Evolutionary conservation across 768 basidiomycete species (phyloP), one percentile per base, ranked within the genome.

Genomic region (Cytidiella melzeri): DNA sequence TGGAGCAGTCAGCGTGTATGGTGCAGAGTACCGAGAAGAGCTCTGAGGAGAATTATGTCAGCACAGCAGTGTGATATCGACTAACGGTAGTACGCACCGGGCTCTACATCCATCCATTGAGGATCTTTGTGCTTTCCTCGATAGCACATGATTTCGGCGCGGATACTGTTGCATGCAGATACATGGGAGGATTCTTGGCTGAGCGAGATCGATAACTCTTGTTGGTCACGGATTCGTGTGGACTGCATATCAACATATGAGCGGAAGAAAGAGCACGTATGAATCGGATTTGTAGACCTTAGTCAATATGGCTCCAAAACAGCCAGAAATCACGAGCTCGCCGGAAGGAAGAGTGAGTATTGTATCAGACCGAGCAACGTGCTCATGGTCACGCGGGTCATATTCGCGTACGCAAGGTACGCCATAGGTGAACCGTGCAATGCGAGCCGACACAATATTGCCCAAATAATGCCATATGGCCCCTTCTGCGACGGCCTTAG

Each of bases 401-500:
- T 58, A 79, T 1, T 61, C 58, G 3, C 68, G 53, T 36, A 58
- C 57, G 53, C 72, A 70, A 24, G 69, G 64, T 1, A 69, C 69
- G 4, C 79, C 79, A 46, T 77, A 80, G 0, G 75, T 75, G 47
- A 69, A 54, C 52, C 69, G 73, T 3, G 77, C 65, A 4, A 80
- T 69, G 25, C 79, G 71, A 4, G 67, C 67, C 5, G 70, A 66
- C 4, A 80, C 77, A 12, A 72, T 70, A 52, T 73, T 72, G 50
- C 80, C 74, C 15, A 81, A 45, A 21, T 62, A 68, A 46, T 59
- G 73, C 3, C 65, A 69, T 23, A 70, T 58, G 4, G 70, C 74
- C 2, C 79, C 79, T 41, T 79, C 75, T 1, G 79, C 75, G 7
- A 80, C 79, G 1, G 76, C 79, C 60, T 70, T 77, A 54, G 67